Conservation (phyloP, 345 rosid genomes). For the Rhizophora apiculata region DNA sequence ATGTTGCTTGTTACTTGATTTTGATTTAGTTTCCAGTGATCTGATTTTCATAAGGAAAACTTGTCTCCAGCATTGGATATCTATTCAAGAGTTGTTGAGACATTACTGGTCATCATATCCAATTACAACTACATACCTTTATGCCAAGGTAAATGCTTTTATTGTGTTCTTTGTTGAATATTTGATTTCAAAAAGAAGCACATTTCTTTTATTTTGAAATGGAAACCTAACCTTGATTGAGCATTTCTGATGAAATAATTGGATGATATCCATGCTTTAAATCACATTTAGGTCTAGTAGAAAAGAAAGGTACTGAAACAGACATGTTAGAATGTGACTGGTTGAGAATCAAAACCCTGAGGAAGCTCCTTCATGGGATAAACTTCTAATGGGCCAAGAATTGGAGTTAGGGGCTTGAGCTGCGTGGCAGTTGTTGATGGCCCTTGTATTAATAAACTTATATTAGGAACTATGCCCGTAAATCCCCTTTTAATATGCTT, state of each 20-base stretch:
- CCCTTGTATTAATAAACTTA: not conserved
- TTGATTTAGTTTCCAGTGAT: constrained; percentile 20
- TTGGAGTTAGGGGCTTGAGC: no score
- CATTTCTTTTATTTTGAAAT: not conserved
- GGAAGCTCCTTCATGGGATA: not conserved
- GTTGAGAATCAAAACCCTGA: not conserved
- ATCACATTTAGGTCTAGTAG: not conserved
- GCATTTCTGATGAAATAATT: not conserved
- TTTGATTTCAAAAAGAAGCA: not conserved
- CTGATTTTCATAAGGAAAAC: constrained; percentile 24
- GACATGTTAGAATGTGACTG: not conserved
- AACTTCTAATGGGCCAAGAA: not conserved
- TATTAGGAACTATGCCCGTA: not conserved
- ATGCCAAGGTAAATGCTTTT: constrained; percentile 53
- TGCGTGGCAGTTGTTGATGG: not conserved
- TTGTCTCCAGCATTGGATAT: constrained; percentile 65
- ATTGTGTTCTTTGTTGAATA: not conserved
- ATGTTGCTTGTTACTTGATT: constrained; percentile 10
- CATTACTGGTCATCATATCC: constrained; percentile 99
- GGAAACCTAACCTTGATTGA: not conserved
- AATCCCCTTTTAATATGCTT: not conserved
- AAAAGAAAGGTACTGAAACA: not conserved
- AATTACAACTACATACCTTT: constrained; percentile 64
- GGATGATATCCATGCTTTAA: not conserved
- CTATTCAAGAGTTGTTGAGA: constrained; percentile 71